Evolutionary conservation across 106 monocot genomes (phyloP).

Genomic region (Posidonia australis): DNA sequence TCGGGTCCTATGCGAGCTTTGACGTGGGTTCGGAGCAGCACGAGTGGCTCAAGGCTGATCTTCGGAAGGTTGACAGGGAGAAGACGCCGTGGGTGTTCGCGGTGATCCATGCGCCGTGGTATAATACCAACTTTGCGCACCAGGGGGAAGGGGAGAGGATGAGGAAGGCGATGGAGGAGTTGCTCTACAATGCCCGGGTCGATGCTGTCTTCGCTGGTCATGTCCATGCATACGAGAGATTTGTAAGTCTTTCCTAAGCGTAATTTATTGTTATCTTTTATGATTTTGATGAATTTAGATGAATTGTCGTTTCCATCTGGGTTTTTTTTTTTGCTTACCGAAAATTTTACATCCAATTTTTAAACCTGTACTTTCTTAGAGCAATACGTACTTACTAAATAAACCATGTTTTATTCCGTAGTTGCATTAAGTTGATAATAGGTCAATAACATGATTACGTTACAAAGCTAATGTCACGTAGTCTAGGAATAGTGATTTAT

Average conservation of each 20-base stretch:
- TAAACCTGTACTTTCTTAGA: too few relatives aligned
- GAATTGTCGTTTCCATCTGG: neutral
- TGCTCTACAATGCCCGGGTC: conserved; percentile 44
- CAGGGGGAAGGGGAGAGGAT: conserved; percentile 77
- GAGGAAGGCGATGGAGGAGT: conserved; percentile 53
- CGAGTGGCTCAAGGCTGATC: conserved; percentile 52
- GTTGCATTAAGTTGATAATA: too few relatives aligned
- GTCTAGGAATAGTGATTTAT: too few relatives aligned
- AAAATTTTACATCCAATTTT: too few relatives aligned
- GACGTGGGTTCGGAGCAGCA: conserved; percentile 35
- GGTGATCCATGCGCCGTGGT: conserved; percentile 83
- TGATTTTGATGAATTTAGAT: neutral
- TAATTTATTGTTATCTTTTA: too few relatives aligned
- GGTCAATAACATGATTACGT: too few relatives aligned
- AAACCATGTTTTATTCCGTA: too few relatives aligned
- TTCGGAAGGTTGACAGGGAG: conserved; percentile 40
- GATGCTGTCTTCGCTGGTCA: conserved; percentile 69
- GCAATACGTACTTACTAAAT: too few relatives aligned
- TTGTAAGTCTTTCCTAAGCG: conserved; percentile 33
- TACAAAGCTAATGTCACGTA: too few relatives aligned
- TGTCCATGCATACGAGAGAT: conserved; percentile 85
- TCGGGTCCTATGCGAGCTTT: conserved; percentile 67
- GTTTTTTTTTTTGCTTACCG: neutral
- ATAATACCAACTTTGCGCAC: conserved; percentile 72
- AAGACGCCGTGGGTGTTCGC: conserved; percentile 61